These are phyloP conservation scores for Aureobasidium melanogenum DNA, from an alignment of 2,329 filamentous ascomycete species.

Conservation along the genomic window DNA sequence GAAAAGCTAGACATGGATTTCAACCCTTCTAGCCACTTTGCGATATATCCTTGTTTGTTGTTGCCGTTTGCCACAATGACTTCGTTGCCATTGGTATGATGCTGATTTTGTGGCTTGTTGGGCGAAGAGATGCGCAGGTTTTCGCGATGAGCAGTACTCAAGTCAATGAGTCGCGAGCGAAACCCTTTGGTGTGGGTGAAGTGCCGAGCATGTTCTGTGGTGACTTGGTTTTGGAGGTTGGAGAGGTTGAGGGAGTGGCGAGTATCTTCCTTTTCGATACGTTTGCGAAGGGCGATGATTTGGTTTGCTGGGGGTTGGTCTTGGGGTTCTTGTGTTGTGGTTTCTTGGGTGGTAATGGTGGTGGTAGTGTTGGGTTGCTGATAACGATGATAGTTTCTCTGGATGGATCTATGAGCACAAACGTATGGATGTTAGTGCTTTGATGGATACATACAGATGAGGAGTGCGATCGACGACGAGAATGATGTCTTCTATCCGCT, in stretches of 20 bases:
- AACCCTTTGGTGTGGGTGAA: not conserved
- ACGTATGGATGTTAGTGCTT: not conserved
- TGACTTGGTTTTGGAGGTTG: not conserved
- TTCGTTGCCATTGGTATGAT: too few species aligned
- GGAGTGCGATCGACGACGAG: not conserved
- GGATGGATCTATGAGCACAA: not conserved
- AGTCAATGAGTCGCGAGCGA: not conserved
- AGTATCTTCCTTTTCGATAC: not conserved
- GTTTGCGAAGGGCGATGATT: not conserved
- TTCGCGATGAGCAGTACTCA: not conserved
- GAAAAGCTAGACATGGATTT: not conserved
- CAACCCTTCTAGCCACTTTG: not conserved
- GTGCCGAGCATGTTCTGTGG: not conserved
- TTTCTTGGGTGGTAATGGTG: not conserved
- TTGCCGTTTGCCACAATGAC: not conserved
- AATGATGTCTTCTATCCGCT: not conserved
- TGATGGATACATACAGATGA: not conserved
- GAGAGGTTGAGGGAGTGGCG: not conserved
- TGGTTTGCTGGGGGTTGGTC: not conserved
- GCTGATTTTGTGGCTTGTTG: not conserved
- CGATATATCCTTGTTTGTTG: not conserved
- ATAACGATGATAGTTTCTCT: not conserved
- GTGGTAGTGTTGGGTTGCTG: not conserved
- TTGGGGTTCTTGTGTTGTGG: not conserved
- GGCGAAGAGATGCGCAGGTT: not conserved